Evolutionary conservation across 1,139 yeast species (phyloP).

Genomic region (Lodderomyces theae): DNA sequence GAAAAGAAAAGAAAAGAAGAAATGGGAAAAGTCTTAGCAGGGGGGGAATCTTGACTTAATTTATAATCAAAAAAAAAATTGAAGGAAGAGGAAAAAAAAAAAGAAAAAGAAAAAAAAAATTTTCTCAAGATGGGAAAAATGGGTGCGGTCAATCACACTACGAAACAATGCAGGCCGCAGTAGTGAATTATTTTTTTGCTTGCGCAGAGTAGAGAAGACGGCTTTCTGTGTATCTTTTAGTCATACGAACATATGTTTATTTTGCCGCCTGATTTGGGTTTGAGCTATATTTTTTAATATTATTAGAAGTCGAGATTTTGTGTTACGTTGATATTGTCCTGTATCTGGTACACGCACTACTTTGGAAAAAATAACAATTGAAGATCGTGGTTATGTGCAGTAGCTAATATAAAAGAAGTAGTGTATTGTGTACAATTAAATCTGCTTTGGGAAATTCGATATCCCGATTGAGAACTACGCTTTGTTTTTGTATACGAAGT

Average conservation of each 20-base stretch:
- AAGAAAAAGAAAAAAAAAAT: not conserved
- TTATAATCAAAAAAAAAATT: slow-evolving; percentile 3
- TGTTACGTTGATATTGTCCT: not conserved
- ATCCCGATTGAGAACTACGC: not conserved
- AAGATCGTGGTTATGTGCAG: not conserved
- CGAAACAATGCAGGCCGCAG: not conserved
- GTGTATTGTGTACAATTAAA: not conserved
- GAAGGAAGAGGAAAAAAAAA: not conserved
- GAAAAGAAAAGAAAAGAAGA: slow-evolving; percentile 9
- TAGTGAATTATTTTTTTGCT: too few species aligned
- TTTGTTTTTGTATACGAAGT: not conserved
- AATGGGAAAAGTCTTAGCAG: slow-evolving; percentile 1
- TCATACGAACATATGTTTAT: not conserved
- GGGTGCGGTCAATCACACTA: too few species aligned
- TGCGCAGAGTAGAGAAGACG: not conserved
- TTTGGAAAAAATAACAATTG: not conserved
- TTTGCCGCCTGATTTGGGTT: slow-evolving; percentile 1
- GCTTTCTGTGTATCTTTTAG: not conserved
- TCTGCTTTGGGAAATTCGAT: not conserved
- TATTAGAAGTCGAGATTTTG: not conserved
- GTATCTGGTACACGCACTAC: not conserved
- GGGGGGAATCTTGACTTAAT: slow-evolving; percentile 3
- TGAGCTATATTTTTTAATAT: too few species aligned
- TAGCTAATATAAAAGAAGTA: too few species aligned
- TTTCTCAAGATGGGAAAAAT: not conserved